Conservation (phyloP, 805 yeast species). For the Pichia cephalocereana region DNA sequence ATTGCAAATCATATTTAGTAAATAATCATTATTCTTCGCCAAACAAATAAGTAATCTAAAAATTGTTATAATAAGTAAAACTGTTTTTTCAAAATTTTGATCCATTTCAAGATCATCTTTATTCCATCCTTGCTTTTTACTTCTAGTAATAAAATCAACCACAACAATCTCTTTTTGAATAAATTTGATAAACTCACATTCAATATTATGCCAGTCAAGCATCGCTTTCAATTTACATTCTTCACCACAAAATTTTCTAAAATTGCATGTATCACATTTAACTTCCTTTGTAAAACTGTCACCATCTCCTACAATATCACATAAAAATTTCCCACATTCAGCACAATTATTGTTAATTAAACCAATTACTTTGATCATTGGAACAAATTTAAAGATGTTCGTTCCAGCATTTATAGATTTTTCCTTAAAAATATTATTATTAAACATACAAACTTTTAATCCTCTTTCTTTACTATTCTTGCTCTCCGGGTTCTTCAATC, state of each 20-base stretch:
- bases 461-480: constrained; percentile 4
- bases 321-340: constrained; percentile 3
- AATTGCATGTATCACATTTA: constrained; percentile 1
- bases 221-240: constrained; percentile 2
- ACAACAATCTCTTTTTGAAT: not conserved
- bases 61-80: constrained; percentile 1
- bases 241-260: constrained; percentile 4
- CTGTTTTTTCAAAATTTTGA: not conserved
- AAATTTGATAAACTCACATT: constrained; percentile 6
- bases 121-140: not conserved
- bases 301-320: not conserved
- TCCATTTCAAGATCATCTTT: not conserved
- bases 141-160: not conserved
- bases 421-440: not conserved
- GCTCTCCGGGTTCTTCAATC: not conserved
- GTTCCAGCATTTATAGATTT: not conserved
- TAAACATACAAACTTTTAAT: constrained; percentile 2
- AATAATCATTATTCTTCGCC: not conserved
- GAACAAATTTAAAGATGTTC: constrained; percentile 4
- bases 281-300: not conserved
- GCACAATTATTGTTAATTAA: constrained; percentile 4
- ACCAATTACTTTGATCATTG: constrained; percentile 5
- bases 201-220: constrained; percentile 6
- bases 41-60: constrained; percentile 3
- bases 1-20: not conserved